A percentile compares a stretch with the other conserved stretches of the same genome.
phyloP scores from a whole-genome alignment of 371 early-diverging fungal genomes.

The Basidiobolus meristosporus region DNA sequence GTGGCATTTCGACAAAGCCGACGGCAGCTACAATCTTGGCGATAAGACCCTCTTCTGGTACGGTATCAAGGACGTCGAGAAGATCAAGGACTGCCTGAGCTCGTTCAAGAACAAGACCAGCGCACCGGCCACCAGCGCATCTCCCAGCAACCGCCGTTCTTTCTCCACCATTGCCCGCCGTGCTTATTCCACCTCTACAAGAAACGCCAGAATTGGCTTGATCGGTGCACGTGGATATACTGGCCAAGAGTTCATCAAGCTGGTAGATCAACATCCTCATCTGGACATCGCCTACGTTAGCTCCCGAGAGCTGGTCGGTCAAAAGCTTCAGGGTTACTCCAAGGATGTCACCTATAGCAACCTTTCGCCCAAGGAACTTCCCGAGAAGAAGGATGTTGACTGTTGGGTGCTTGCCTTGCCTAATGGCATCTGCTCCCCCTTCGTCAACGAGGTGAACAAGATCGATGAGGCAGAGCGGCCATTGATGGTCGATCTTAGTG shows the following conservation, averaged over 20 bases:
- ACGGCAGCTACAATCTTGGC: constrained; percentile 55
- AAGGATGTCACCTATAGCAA: constrained; percentile 59
- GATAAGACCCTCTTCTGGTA: constrained; percentile 78
- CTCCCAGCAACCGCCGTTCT: constrained; percentile 12
- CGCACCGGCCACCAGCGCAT: not conserved
- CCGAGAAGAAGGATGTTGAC: constrained; percentile 47
- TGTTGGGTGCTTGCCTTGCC: constrained; percentile 93
- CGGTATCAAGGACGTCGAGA: constrained; percentile 58
- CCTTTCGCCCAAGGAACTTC: constrained; percentile 50
- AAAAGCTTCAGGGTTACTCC: constrained; percentile 56
- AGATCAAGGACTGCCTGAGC: too few relatives aligned
- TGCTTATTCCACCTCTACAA: constrained; percentile 9
- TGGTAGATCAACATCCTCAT: constrained; percentile 71
- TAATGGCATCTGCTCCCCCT: constrained; percentile 79
- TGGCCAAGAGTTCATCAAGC: constrained; percentile 79
- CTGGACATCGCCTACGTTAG: constrained; percentile 73
- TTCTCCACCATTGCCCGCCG: constrained; percentile 3
- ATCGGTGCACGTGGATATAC: constrained; percentile 95
- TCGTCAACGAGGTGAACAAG: constrained; percentile 64
- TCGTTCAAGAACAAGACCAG: too few relatives aligned
- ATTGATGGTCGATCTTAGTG: constrained; percentile 70
- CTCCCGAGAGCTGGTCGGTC: constrained; percentile 82
- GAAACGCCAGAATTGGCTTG: constrained; percentile 42
- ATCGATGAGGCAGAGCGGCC: constrained; percentile 32
- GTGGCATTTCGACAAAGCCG: constrained; percentile 90